Base-by-base conservation (phyloP, 2,329 filamentous ascomycete species). In the Didymella pinodella region DNA sequence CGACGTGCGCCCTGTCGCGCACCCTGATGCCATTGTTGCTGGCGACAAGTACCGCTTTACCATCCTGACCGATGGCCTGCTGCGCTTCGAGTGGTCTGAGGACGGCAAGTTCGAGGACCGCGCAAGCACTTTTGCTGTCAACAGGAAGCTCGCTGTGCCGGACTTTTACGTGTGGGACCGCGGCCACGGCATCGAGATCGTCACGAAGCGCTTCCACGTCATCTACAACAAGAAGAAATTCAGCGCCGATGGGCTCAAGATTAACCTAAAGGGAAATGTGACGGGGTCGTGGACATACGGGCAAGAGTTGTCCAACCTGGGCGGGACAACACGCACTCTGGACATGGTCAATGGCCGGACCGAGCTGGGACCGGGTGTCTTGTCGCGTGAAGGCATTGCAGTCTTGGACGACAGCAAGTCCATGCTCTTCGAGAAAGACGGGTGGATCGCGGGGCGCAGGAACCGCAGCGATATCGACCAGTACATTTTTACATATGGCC, bases 101-200 rank as follows among this genome's bases (percentile, higher is more conserved):
- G 86, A 89, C 61, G 81, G 83, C 48, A 67, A 77, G 32, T 89
- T 89, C 65, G 87, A 89, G 68, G 86, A 89, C 68, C 82, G 86
- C 4, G 83, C 85, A 0, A 88, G 85, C 0, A 84, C 83, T 10
- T 86, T 89, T 67, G 87, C 86, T n/a, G 78, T 85, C 55, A 83
- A 85, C 62, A 80, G 86, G 26, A 72, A 78, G 11, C 77, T 84
- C 26, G 74, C 80, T 1, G 79, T 83, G 0, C 81, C 81, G 0
- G 68, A 81, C 41, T 86, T 83, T 65, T 78, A 77, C 5, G 75
- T 84, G 47, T 75, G 80, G 53, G 81, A 87, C 20, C 74, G 73
- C 12, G 73, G 80, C 1, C 72, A 80, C 25, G 67, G 72, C 12
- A 76, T 89, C 8, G 81, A 87, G 65, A 86, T 89, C 60, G 80